phyloP scores from a whole-genome alignment of 2,329 filamentous ascomycete species.

The Dissoconium aciculare region DNA sequence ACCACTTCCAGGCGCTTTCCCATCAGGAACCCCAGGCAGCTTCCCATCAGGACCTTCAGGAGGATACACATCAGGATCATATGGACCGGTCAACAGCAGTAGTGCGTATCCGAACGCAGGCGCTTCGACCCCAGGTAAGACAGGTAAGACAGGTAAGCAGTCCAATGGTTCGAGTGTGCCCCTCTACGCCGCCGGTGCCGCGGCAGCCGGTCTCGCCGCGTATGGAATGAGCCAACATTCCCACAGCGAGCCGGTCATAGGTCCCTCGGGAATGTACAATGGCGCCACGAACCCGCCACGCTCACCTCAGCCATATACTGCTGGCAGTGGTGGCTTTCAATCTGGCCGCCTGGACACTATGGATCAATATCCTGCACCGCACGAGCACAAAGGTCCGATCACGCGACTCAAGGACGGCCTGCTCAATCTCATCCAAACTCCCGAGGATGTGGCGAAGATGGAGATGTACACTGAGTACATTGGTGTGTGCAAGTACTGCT shows the following conservation, averaged over 20 bases:
- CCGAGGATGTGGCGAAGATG: constrained; percentile 49
- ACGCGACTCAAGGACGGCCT: constrained; percentile 46
- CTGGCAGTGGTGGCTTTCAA: constrained; percentile 6
- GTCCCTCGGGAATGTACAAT: constrained; percentile 8
- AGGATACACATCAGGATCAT: neutral
- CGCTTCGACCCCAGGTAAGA: constrained; percentile 2
- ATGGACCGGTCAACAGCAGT: constrained; percentile 3
- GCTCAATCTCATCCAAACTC: constrained; percentile 20
- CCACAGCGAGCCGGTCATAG: constrained; percentile 9
- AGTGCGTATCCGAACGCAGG: constrained; percentile 2
- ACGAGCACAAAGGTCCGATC: constrained; percentile 42
- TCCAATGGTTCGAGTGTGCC: constrained; percentile 29
- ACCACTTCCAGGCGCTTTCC: too few species aligned
- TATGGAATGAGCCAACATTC: constrained; percentile 31
- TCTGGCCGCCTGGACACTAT: too few species aligned
- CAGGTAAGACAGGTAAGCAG: constrained; percentile 28
- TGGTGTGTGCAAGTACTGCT: constrained; percentile 50
- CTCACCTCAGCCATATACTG: constrained; percentile 9
- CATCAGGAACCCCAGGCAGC: too few species aligned
- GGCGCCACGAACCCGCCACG: constrained; percentile 11
- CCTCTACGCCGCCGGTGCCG: constrained; percentile 32
- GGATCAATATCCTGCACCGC: constrained; percentile 20
- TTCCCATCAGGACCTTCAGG: too few species aligned
- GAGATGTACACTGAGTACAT: constrained; percentile 55
- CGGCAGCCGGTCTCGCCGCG: constrained; percentile 27